Base-by-base conservation (phyloP, 495 filamentous ascomycete genomes). In the Talaromyces thailandensis region DNA sequence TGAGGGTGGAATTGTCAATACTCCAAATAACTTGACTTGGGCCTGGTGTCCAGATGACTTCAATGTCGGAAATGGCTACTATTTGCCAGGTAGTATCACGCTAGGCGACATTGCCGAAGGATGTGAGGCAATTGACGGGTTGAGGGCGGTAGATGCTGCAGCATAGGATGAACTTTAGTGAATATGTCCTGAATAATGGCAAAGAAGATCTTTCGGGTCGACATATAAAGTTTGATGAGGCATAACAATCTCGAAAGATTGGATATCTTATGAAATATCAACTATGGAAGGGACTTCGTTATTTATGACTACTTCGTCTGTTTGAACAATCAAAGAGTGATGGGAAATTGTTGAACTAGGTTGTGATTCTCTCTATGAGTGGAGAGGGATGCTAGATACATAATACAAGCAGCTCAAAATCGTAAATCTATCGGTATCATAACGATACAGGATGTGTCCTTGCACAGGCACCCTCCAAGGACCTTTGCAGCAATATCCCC, bases 21-120 rank as follows among this genome's bases (percentile, higher is more conserved):
- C 56, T 23, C 16, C 16, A 7, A 58, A n/a, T 16, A 58, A 43
- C 14, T 25, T 58, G 32, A 58, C 56, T 8, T 58, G 56, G 56
- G 28, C 56, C 6, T 58, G 56, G 56, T 58, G 56, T 24, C 56
- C 56, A 21, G 56, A 58, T 58, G 56, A 43, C 3, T 35, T 58
- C 31, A 58, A 43, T 12, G 32, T 58, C 11, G 56, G 56, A 14
- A 40, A 58, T 58, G 56, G 29, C n/a, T 37, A 24, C 8, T 58
- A 58, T 14, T 23, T 58, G 21, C 56, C 56, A 35, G 56, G 56
- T 16, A 58, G 56, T 4, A 40, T 58, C 6, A 58, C 32, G 5
- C 56, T 58, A 6, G 56, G 56, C 12, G 29, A 14, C 21, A 25
- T 58, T 37, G 28, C 31, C n/a, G 11, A 58, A 9, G 32, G 56